Percentiles rank a stretch among this genome's conserved stretches.
Conservation (phyloP, 176 grass and related monocot species). For the Aegilops longissima region DNA sequence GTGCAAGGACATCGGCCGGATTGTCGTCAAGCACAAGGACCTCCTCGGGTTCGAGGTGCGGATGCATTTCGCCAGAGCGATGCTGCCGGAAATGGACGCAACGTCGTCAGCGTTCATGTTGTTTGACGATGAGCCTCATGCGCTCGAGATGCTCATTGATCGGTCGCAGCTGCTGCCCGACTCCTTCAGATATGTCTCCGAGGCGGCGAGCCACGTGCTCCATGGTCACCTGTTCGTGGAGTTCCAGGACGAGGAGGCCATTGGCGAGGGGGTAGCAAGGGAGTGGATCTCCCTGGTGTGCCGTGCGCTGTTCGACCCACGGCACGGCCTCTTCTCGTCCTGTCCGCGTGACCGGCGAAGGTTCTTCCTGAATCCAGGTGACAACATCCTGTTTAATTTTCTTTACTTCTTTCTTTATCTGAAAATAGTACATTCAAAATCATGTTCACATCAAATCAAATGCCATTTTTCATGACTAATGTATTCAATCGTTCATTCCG, state of each 20-base stretch:
- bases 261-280: conserved; percentile 38
- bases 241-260: conserved; percentile 51
- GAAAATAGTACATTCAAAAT: background rate
- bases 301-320: conserved; percentile 47
- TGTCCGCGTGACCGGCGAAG: conserved; percentile 55
- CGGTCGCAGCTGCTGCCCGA: conserved; percentile 45
- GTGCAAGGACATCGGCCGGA: conserved; percentile 28
- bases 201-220: conserved; percentile 16
- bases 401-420: background rate
- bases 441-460: background rate
- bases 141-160: conserved; percentile 40
- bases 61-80: conserved; percentile 45
- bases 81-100: conserved; percentile 39
- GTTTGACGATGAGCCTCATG: too few relatives aligned
- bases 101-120: too few relatives aligned
- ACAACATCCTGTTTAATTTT: conserved; percentile 5
- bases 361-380: conserved; percentile 69
- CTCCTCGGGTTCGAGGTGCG: conserved; percentile 44
- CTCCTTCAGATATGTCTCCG: conserved; percentile 40
- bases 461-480: background rate
- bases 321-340: conserved; percentile 45
- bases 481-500: background rate
- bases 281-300: conserved; percentile 30
- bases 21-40: conserved; percentile 50
- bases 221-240: conserved; percentile 40